These are phyloP conservation scores for Aspergillus conjunctus DNA, from an alignment of 495 filamentous ascomycete genomes.

Conservation along the genomic window DNA sequence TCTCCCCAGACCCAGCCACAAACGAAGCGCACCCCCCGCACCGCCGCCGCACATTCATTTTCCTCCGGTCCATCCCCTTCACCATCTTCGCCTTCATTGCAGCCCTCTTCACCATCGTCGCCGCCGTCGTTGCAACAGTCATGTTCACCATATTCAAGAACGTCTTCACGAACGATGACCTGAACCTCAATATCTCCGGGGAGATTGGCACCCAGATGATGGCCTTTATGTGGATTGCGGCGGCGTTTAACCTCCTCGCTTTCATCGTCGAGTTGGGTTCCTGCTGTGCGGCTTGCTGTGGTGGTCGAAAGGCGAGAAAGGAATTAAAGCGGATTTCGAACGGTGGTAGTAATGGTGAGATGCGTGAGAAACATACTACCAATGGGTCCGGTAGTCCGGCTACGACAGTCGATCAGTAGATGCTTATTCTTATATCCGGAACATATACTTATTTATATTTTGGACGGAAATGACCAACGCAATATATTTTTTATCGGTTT, in stretches of 20 bases:
- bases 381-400: constrained; percentile 15
- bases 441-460: too few species aligned
- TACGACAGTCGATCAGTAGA: background rate
- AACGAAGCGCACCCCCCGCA: constrained; percentile 34
- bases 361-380: constrained; percentile 23
- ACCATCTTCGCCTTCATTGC: constrained; percentile 61
- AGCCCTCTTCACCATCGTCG: constrained; percentile 67
- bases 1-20: constrained; percentile 29
- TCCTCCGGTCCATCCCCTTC: constrained; percentile 54
- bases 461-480: too few species aligned
- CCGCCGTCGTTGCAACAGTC: constrained; percentile 72
- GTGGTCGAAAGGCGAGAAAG: constrained; percentile 46
- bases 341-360: constrained; percentile 15
- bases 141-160: constrained; percentile 79
- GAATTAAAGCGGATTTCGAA: constrained; percentile 28
- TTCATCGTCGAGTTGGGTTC: constrained; percentile 72
- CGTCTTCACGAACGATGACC: constrained; percentile 61
- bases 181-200: constrained; percentile 73
- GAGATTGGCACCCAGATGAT: constrained; percentile 75
- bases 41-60: constrained; percentile 50
- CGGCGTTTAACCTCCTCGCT: constrained; percentile 63
- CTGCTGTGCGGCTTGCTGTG: constrained; percentile 61
- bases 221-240: constrained; percentile 85
- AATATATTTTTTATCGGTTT: too few species aligned
- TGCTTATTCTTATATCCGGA: too few species aligned